These are phyloP conservation scores for Metschnikowia kofuensis DNA, from an alignment of 805 yeast species.

Conservation along the genomic window DNA sequence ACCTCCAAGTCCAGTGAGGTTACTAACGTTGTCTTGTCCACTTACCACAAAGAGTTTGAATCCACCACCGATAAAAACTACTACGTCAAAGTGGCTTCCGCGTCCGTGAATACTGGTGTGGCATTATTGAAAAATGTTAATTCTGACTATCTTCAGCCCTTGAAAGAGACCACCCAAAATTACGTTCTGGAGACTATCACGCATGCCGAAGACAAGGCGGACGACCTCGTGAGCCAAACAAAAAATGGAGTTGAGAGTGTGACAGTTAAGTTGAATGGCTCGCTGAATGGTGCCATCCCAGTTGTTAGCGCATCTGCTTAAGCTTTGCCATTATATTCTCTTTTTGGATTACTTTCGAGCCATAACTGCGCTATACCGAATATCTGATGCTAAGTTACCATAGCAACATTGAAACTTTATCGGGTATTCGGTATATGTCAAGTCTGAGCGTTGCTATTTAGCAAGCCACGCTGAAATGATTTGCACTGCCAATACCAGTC, in stretches of 20 bases:
- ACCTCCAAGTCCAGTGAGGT: conserved; percentile 27
- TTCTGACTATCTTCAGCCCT: conserved; percentile 37
- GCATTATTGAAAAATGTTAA: conserved; percentile 32
- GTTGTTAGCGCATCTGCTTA: conserved; percentile 19
- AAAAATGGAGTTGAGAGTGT: conserved; percentile 8
- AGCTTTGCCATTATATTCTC: background rate
- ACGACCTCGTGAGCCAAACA: conserved; percentile 11
- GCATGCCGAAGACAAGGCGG: conserved; percentile 35
- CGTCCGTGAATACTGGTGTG: conserved; percentile 34
- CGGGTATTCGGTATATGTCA: too few species aligned
- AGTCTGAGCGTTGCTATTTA: too few species aligned
- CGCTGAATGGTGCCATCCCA: conserved; percentile 17
- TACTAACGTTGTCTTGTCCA: conserved; percentile 28
- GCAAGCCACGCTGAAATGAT: too few species aligned
- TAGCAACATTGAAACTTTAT: too few species aligned
- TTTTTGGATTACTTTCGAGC: too few species aligned
- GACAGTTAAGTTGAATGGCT: conserved; percentile 3
- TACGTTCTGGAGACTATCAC: conserved; percentile 36
- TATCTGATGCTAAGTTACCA: too few species aligned
- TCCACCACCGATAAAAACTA: conserved; percentile 24
- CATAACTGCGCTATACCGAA: too few species aligned
- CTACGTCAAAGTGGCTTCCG: conserved; percentile 32
- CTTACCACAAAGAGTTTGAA: conserved; percentile 35
- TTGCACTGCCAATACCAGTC: too few species aligned
- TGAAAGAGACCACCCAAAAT: conserved; percentile 37